phyloP scores from a whole-genome alignment of 2,329 filamentous ascomycete genomes.

The Fusarium sp. region DNA sequence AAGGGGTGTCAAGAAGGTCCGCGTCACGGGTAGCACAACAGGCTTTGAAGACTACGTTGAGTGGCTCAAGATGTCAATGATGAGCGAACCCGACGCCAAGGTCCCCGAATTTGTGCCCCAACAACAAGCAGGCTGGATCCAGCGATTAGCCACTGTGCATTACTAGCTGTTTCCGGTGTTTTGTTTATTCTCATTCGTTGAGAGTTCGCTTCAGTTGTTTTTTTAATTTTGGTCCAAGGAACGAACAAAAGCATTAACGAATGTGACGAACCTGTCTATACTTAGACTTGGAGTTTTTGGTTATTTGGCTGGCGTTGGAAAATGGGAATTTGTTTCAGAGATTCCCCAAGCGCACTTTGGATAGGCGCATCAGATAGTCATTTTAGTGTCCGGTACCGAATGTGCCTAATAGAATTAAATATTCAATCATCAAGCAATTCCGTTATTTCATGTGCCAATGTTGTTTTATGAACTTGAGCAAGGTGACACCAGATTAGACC shows the following conservation, averaged over 20 bases:
- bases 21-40: constrained; percentile 56
- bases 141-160: constrained; percentile 45
- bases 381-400: background rate
- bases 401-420: constrained; percentile 9
- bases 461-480: no score
- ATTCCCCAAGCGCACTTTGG: constrained; percentile 18
- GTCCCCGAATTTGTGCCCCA: constrained; percentile 41
- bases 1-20: constrained; percentile 56
- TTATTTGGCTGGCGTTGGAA: constrained; percentile 16
- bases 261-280: constrained; percentile 19
- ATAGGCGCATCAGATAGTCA: constrained; percentile 8
- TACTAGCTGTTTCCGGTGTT: constrained; percentile 21
- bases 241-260: constrained; percentile 33
- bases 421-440: background rate
- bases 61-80: constrained; percentile 60
- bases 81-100: constrained; percentile 43
- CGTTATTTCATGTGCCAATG: background rate
- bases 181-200: background rate
- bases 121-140: constrained; percentile 44
- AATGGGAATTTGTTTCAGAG: constrained; percentile 12
- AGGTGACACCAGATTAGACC: background rate
- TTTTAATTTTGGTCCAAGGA: background rate
- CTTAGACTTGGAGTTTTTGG: constrained; percentile 30
- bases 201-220: constrained; percentile 7
- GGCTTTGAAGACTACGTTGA: constrained; percentile 60